These are phyloP conservation scores for Paecilomyces niveus DNA, from an alignment of 2,329 filamentous ascomycete species.

Conservation along the genomic window DNA sequence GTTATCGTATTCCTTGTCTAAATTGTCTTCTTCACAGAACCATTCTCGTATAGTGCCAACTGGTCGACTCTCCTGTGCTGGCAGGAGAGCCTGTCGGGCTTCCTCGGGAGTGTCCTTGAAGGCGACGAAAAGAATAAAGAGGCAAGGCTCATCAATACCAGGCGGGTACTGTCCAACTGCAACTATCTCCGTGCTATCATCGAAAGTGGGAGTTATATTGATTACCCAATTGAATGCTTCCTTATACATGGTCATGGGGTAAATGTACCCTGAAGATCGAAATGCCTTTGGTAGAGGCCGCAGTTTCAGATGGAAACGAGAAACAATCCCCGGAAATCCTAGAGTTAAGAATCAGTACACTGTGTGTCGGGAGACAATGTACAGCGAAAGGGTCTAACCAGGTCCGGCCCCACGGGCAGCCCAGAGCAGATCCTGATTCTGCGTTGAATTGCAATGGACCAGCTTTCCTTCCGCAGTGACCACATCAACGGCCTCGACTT, in stretches of 20 bases:
- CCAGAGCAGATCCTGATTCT: slow-evolving; percentile 42
- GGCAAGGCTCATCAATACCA: slow-evolving; percentile 4
- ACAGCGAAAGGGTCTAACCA: slow-evolving; percentile 17
- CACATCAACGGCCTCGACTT: too few species aligned
- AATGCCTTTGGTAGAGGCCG: slow-evolving; percentile 9
- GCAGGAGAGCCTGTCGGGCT: slow-evolving; percentile 24
- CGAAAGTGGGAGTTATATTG: slow-evolving; percentile 22
- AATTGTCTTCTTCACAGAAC: slow-evolving; percentile 32
- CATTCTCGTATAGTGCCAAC: slow-evolving; percentile 24
- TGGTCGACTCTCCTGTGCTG: slow-evolving; percentile 31
- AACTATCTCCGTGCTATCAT: slow-evolving; percentile 8
- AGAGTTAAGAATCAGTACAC: not conserved
- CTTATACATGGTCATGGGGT: slow-evolving; percentile 36
- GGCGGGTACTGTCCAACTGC: slow-evolving; percentile 4
- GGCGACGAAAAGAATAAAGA: slow-evolving; percentile 6
- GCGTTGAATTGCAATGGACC: slow-evolving; percentile 12
- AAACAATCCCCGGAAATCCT: slow-evolving; percentile 44
- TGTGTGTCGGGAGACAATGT: not conserved
- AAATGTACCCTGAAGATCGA: slow-evolving; percentile 32
- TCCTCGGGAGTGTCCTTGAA: slow-evolving; percentile 7
- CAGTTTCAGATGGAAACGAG: slow-evolving; percentile 40
- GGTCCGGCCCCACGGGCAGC: slow-evolving; percentile 41
- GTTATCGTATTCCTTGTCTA: slow-evolving; percentile 9
- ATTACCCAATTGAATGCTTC: slow-evolving; percentile 42
- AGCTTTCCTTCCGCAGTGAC: too few species aligned